These are phyloP conservation scores for Rhinocladiella mackenziei DNA, from an alignment of 2,329 filamentous ascomycete species.

Conservation along the genomic window DNA sequence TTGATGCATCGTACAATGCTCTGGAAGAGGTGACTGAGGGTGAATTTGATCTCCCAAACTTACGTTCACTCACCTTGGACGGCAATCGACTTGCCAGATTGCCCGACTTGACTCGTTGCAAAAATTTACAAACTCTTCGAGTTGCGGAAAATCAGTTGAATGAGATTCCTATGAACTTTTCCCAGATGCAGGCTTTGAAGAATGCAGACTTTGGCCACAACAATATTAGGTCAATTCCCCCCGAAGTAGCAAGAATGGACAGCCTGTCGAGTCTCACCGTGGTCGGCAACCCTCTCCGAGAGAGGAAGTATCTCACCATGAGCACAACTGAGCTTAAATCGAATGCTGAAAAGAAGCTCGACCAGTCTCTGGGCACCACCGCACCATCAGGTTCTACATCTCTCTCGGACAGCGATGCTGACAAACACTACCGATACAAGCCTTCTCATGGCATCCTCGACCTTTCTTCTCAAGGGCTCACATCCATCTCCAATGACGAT, in stretches of 20 bases:
- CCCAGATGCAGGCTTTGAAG: conserved; percentile 62
- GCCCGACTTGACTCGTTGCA: conserved; percentile 72
- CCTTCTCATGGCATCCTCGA: conserved; percentile 53
- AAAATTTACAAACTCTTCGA: conserved; percentile 60
- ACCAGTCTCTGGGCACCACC: neutral
- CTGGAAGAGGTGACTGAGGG: conserved; percentile 53
- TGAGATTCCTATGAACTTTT: conserved; percentile 72
- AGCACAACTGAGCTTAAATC: conserved; percentile 46
- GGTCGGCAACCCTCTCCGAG: conserved; percentile 82
- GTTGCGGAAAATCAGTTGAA: conserved; percentile 79
- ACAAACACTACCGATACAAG: conserved; percentile 9
- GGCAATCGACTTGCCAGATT: conserved; percentile 72
- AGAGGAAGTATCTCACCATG: conserved; percentile 80
- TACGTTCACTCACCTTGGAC: conserved; percentile 72
- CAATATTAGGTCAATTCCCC: conserved; percentile 69
- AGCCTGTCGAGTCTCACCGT: conserved; percentile 69
- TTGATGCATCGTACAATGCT: conserved; percentile 76
- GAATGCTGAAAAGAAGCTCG: conserved; percentile 19
- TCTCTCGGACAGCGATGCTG: neutral
- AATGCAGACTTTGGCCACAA: conserved; percentile 83
- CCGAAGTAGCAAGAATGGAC: conserved; percentile 75
- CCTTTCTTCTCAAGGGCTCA: conserved; percentile 51
- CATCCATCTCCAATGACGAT: conserved; percentile 53
- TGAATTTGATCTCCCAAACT: conserved; percentile 61
- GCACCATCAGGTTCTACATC: neutral